A percentile compares a stretch with the other conserved stretches of the same genome.
Evolutionary conservation across 75 land plant species (phyloP).

Genomic region (Adiantum capillusveneris): DNA sequence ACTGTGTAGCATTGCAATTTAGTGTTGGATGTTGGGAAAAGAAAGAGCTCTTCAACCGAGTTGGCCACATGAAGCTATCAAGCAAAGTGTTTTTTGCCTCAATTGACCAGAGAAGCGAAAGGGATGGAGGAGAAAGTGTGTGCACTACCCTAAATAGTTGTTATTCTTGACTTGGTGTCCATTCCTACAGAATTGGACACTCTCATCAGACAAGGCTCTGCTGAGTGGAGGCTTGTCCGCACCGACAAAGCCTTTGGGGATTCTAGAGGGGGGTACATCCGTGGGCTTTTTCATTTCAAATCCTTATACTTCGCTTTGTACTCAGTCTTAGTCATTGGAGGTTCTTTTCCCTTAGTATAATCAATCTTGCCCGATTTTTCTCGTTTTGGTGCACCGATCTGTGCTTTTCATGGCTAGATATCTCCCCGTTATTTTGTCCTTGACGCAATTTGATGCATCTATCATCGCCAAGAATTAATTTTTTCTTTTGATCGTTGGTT

Average conservation of each 20-base stretch:
- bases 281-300: constrained; percentile 64
- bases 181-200: constrained; percentile 43
- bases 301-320: too few species aligned
- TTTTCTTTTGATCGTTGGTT: too few species aligned
- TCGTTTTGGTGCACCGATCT: too few species aligned
- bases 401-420: too few species aligned
- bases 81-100: constrained; percentile 54
- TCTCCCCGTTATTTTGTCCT: too few species aligned
- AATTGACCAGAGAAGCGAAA: constrained; percentile 66
- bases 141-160: constrained; percentile 53
- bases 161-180: constrained; percentile 34
- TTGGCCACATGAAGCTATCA: constrained; percentile 48
- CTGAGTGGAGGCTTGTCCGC: constrained; percentile 56
- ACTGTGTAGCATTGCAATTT: constrained; percentile 27
- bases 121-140: constrained; percentile 65
- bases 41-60: constrained; percentile 50
- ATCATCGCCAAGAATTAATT: too few species aligned
- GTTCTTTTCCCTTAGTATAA: too few species aligned
- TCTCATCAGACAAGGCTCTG: constrained; percentile 57
- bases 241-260: constrained; percentile 22
- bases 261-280: constrained; percentile 33
- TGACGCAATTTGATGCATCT: too few species aligned
- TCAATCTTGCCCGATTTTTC: too few species aligned
- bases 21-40: constrained; percentile 46
- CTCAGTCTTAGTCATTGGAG: too few species aligned